These are phyloP conservation scores for Aspergillus neotritici DNA, from an alignment of 2,329 filamentous ascomycete genomes.

Conservation along the genomic window DNA sequence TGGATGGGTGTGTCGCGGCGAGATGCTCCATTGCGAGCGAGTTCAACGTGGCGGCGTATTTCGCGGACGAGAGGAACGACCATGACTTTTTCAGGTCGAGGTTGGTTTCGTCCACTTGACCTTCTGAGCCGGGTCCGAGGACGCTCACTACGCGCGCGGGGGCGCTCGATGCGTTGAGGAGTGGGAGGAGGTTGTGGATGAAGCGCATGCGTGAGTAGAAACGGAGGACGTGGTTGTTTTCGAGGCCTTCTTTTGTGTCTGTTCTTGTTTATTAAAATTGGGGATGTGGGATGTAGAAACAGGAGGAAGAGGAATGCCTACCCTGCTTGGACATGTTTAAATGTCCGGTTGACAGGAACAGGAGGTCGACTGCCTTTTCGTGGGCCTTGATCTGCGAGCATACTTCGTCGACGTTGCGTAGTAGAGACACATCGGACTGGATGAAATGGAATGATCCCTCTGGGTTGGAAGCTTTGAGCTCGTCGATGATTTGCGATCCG, in stretches of 20 bases:
- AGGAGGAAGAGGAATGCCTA: neutral
- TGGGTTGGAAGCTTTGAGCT: constrained; percentile 42
- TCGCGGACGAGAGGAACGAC: constrained; percentile 33
- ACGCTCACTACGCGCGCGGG: constrained; percentile 53
- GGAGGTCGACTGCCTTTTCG: constrained; percentile 50
- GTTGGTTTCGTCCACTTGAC: constrained; percentile 45
- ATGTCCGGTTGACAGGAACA: constrained; percentile 49
- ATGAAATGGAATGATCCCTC: constrained; percentile 12
- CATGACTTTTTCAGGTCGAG: constrained; percentile 30
- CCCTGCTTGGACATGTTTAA: constrained; percentile 28
- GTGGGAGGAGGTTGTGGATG: constrained; percentile 52
- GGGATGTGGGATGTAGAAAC: neutral
- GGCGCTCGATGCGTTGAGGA: constrained; percentile 42
- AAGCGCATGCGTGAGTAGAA: constrained; percentile 57
- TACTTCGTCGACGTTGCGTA: constrained; percentile 46
- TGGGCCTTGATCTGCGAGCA: constrained; percentile 47
- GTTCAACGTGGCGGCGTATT: constrained; percentile 41
- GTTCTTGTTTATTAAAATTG: neutral
- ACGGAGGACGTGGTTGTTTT: constrained; percentile 46
- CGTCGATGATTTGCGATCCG: constrained; percentile 36
- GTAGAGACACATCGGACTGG: constrained; percentile 32
- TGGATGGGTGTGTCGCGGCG: constrained; percentile 41
- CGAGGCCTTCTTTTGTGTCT: constrained; percentile 56
- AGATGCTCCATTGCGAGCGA: constrained; percentile 47
- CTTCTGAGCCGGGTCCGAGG: constrained; percentile 51